phyloP scores from a whole-genome alignment of 2,329 filamentous ascomycete genomes.

The Cercospora sesami region DNA sequence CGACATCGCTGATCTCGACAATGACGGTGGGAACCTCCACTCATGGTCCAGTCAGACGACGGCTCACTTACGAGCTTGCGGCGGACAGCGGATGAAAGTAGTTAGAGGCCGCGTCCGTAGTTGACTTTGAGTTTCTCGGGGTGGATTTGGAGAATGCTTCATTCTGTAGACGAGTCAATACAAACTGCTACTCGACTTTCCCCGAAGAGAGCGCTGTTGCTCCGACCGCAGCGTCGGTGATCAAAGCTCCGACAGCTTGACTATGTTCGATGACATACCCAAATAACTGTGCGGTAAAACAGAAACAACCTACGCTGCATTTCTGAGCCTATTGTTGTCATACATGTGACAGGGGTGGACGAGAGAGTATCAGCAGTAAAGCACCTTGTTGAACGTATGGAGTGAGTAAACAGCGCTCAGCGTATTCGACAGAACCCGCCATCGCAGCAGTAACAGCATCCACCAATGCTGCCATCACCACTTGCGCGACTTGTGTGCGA shows the following conservation, averaged over 20 bases:
- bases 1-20: background rate
- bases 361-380: slow-evolving; percentile 2
- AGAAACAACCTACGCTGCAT: background rate
- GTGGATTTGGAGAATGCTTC: background rate
- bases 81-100: background rate
- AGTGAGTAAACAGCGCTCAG: slow-evolving; percentile 7
- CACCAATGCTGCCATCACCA: slow-evolving; percentile 7
- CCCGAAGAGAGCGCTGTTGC: background rate
- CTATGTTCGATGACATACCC: background rate
- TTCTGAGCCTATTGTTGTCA: background rate
- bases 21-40: background rate
- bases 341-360: background rate
- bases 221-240: background rate
- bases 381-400: slow-evolving; percentile 10
- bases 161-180: background rate
- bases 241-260: background rate
- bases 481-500: slow-evolving; percentile 4
- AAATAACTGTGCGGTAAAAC: background rate
- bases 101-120: background rate
- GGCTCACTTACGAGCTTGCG: background rate
- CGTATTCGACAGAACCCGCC: slow-evolving; percentile 10
- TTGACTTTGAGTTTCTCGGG: too few relatives aligned
- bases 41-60: background rate
- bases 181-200: background rate
- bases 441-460: slow-evolving; percentile 7